Conservation (phyloP, 306 rosid genomes). For the Carpinus fangiana region DNA sequence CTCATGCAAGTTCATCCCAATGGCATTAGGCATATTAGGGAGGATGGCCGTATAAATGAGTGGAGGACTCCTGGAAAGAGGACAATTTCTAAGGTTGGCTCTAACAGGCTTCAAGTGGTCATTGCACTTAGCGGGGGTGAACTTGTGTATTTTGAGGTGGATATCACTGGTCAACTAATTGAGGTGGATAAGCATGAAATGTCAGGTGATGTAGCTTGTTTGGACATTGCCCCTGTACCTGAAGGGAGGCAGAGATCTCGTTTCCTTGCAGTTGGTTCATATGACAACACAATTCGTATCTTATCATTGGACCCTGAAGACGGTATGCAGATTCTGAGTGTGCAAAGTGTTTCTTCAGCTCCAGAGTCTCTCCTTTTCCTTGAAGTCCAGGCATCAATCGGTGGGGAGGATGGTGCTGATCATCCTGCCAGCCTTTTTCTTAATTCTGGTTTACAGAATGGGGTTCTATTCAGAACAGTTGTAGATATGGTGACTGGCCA, state of each 20-base stretch:
- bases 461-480: conserved; percentile 92
- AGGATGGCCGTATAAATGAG: conserved; percentile 93
- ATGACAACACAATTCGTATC: conserved; percentile 83
- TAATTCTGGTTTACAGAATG: conserved; percentile 83
- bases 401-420: conserved; percentile 98
- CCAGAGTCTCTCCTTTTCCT: conserved; percentile 97
- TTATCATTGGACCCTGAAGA: conserved; percentile 95
- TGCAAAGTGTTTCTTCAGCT: conserved; percentile 87
- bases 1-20: conserved; percentile 99
- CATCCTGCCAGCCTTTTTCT: conserved; percentile 98
- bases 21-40: conserved; percentile 99
- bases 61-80: conserved; percentile 99
- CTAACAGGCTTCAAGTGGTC: conserved; percentile 90
- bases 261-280: conserved; percentile 93
- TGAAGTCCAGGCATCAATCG: conserved; percentile 87
- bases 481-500: conserved; percentile 99
- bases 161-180: conserved; percentile 90
- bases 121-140: conserved; percentile 97
- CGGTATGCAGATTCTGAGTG: conserved; percentile 83
- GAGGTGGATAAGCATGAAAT: conserved; percentile 97
- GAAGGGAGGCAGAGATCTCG: conserved; percentile 96
- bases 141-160: conserved; percentile 93
- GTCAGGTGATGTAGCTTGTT: conserved; percentile 94
- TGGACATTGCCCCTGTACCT: conserved; percentile 94
- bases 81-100: conserved; percentile 85